A percentile compares a stretch with the other conserved stretches of the same genome.
Conservation (phyloP, 2,329 filamentous ascomycete genomes). For the Arthrobotrys sphaeroides region DNA sequence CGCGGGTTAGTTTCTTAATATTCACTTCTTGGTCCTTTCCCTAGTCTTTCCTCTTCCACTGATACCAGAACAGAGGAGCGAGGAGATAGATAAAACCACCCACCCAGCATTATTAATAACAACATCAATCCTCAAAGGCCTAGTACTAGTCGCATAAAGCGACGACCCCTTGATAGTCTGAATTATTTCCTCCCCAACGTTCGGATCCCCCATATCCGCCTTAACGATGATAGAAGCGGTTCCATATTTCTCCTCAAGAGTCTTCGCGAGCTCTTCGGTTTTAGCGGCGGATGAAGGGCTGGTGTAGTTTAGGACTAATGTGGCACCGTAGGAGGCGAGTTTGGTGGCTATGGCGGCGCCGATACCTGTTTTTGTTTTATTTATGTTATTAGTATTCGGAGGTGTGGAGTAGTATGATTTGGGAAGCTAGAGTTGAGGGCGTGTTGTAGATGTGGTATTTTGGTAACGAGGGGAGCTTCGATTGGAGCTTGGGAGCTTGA, state of each 20-base stretch:
- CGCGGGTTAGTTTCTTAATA: too few species aligned
- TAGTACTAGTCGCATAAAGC: constrained; percentile 62
- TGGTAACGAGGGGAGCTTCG: background rate
- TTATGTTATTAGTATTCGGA: background rate
- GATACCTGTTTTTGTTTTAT: constrained; percentile 69
- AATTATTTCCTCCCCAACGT: constrained; percentile 26
- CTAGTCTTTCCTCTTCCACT: background rate
- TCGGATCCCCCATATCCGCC: constrained; percentile 71
- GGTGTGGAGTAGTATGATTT: too few species aligned
- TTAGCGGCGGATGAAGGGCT: constrained; percentile 68
- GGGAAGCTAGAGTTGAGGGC: background rate
- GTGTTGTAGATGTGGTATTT: constrained; percentile 35
- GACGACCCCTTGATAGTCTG: constrained; percentile 64
- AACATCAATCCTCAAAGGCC: constrained; percentile 76
- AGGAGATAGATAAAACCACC: too few species aligned
- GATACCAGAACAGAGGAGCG: background rate
- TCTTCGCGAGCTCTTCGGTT: constrained; percentile 67
- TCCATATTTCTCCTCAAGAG: constrained; percentile 68
- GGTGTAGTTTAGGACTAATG: constrained; percentile 76
- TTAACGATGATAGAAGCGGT: constrained; percentile 72
- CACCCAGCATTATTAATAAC: constrained; percentile 85
- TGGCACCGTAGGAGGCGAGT: constrained; percentile 76
- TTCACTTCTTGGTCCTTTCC: background rate
- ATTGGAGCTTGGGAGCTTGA: background rate
- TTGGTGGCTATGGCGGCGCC: constrained; percentile 75